Conservation (phyloP, 257 asterid species). For the Plantago major region DNA sequence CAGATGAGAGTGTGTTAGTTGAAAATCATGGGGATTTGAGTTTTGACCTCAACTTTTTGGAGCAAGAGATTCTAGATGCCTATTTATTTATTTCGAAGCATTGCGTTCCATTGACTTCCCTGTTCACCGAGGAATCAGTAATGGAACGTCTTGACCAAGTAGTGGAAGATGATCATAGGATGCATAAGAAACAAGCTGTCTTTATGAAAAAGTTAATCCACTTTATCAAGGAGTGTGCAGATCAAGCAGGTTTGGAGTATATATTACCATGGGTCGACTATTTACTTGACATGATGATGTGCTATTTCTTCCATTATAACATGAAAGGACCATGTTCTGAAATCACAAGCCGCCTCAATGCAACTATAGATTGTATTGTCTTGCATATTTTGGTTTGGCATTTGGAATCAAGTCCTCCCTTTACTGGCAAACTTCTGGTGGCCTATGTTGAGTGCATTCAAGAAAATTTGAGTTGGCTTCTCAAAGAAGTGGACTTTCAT, state of each 20-base stretch:
- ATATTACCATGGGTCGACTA: neutral
- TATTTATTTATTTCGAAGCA: neutral
- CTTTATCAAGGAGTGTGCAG: neutral
- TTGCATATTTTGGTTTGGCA: neutral
- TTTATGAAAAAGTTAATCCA: neutral
- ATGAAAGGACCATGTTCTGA: neutral
- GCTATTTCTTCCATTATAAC: too few relatives aligned
- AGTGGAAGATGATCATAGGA: too few relatives aligned
- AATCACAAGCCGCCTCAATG: neutral
- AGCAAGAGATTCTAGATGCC: neutral
- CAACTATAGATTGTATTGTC: neutral
- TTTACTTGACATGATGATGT: neutral
- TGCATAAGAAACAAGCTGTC: neutral
- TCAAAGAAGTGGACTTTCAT: too few relatives aligned
- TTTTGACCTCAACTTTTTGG: neutral
- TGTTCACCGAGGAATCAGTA: neutral
- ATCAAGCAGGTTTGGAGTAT: neutral
- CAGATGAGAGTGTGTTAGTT: too few relatives aligned
- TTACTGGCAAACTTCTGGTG: neutral
- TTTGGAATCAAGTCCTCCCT: neutral
- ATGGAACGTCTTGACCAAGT: neutral
- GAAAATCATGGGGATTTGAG: neutral
- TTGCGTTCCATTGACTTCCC: neutral
- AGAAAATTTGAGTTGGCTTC: neutral
- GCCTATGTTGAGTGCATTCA: neutral